phyloP scores from a whole-genome alignment of 306 rosid genomes.

The Acacia acuminata region DNA sequence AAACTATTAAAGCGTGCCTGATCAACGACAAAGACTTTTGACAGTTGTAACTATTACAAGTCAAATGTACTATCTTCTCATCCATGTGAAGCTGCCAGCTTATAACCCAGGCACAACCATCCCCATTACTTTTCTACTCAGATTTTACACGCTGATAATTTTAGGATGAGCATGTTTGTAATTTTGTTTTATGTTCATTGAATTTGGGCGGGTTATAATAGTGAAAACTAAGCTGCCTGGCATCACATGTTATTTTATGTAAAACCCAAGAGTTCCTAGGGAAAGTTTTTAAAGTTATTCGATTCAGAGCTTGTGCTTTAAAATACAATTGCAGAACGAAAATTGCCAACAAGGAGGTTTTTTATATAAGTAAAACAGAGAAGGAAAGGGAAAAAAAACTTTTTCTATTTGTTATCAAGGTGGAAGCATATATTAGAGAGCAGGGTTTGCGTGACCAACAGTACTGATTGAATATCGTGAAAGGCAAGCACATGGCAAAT shows the following conservation, averaged over 20 bases:
- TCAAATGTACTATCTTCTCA: conserved; percentile 1
- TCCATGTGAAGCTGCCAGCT: not conserved
- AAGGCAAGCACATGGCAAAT: conserved; percentile 25
- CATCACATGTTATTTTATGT: not conserved
- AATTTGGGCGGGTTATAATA: conserved; percentile 1
- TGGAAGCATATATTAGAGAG: not conserved
- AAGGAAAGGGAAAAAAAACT: not conserved
- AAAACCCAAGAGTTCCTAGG: not conserved
- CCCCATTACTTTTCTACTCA: not conserved
- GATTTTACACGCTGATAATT: not conserved
- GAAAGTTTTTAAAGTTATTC: not conserved
- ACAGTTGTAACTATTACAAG: not conserved
- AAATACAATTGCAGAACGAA: conserved; percentile 7
- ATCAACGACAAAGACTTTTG: not conserved
- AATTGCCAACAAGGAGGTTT: conserved; percentile 22
- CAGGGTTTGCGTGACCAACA: not conserved
- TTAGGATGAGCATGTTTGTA: not conserved
- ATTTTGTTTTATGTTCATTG: not conserved
- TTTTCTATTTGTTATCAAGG: not conserved
- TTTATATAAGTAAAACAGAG: not conserved
- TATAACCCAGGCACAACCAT: not conserved
- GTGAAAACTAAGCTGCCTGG: conserved; percentile 12
- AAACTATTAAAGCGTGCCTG: not conserved
- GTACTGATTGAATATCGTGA: conserved; percentile 23
- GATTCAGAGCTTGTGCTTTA: not conserved